Conservation (phyloP, 768 basidiomycete genomes). For the Pholiota conissans region DNA sequence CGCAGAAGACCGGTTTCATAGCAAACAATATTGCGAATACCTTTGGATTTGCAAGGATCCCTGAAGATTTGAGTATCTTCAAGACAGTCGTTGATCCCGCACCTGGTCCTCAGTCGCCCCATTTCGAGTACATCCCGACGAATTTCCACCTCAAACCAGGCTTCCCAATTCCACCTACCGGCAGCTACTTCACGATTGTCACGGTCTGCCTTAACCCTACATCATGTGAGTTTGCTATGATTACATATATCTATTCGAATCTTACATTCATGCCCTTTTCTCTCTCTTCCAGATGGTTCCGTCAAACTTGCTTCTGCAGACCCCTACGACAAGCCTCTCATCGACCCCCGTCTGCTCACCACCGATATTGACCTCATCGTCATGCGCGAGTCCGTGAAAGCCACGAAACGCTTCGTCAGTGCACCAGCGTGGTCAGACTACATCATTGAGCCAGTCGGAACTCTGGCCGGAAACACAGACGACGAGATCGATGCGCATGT, state of each 20-base stretch:
- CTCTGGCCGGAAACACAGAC: conserved; percentile 17
- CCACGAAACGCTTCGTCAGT: conserved; percentile 17
- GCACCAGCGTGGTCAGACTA: conserved; percentile 26
- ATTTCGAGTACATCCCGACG: conserved; percentile 27
- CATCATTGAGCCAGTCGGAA: conserved; percentile 18
- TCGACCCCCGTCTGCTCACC: neutral
- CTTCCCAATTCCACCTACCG: neutral
- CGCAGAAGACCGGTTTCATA: conserved; percentile 25
- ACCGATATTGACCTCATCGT: conserved; percentile 21
- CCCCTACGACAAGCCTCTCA: conserved; percentile 20
- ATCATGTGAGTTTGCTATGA: neutral
- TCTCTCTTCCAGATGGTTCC: neutral
- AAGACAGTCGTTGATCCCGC: conserved; percentile 24
- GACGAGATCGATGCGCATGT: conserved; percentile 21
- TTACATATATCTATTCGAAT: neutral
- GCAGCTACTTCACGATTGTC: conserved; percentile 3
- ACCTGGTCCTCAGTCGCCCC: conserved; percentile 28
- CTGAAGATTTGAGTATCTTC: conserved; percentile 20
- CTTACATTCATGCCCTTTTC: neutral
- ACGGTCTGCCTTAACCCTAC: conserved; percentile 4
- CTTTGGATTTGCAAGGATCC: conserved; percentile 25
- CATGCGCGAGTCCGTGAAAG: conserved; percentile 21
- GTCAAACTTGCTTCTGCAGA: neutral
- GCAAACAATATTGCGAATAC: conserved; percentile 20
- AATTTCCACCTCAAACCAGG: neutral